Conservation (phyloP, 495 filamentous ascomycete species). For the Penicillium alfredii region DNA sequence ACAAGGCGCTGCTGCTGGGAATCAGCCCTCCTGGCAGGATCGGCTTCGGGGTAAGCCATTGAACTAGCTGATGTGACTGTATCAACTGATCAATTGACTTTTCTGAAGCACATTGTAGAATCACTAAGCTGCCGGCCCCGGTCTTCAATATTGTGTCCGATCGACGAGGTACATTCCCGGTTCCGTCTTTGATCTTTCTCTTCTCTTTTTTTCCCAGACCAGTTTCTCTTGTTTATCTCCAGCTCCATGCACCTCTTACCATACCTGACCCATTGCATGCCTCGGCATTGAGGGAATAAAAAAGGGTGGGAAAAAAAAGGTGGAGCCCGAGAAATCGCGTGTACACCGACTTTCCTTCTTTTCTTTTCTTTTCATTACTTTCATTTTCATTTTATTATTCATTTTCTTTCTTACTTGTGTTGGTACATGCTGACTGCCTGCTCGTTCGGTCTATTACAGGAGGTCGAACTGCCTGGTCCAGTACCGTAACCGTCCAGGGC, state of each 20-base stretch:
- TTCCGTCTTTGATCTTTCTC: conserved; percentile 2
- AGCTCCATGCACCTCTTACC: background rate
- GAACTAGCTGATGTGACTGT: conserved; percentile 1
- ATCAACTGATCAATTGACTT: conserved; percentile 15
- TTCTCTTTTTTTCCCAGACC: conserved; percentile 2
- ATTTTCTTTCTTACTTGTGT: conserved; percentile 23
- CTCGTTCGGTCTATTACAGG: conserved; percentile 47
- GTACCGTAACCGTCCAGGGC: conserved; percentile 56
- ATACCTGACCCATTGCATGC: conserved; percentile 6
- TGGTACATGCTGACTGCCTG: conserved; percentile 21
- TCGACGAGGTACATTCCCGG: conserved; percentile 58
- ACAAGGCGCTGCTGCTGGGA: conserved; percentile 14
- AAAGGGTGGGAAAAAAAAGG: conserved; percentile 24
- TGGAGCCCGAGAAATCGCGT: conserved; percentile 16
- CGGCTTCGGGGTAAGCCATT: conserved; percentile 45
- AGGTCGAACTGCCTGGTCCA: conserved; percentile 88
- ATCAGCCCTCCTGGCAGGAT: conserved; percentile 42
- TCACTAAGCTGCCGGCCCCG: conserved; percentile 48
- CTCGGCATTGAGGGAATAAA: conserved; percentile 23
- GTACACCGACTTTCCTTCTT: conserved; percentile 45
- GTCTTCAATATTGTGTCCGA: conserved; percentile 70
- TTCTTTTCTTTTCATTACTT: too few relatives aligned
- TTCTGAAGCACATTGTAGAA: conserved; percentile 55
- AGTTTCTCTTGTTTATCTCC: conserved; percentile 3
- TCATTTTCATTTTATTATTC: too few relatives aligned